These are phyloP conservation scores for Cicer pinnatifidum DNA, from an alignment of 306 rosid species.

Conservation along the genomic window DNA sequence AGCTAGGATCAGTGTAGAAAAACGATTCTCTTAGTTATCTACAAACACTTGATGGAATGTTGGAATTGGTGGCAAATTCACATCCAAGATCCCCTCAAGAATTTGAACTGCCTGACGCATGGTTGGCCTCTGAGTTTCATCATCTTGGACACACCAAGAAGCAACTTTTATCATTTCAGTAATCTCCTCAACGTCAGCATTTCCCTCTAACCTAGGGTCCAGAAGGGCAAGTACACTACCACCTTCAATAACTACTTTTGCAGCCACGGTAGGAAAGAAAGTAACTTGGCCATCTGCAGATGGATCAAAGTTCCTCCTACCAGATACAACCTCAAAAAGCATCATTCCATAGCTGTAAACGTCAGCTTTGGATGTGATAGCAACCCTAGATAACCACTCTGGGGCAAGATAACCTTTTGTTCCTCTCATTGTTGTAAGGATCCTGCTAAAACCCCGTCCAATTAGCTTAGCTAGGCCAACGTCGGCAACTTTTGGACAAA, in stretches of 20 bases:
- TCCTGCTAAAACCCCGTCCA: constrained; percentile 55
- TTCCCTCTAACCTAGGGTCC: constrained; percentile 52
- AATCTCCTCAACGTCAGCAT: constrained; percentile 49
- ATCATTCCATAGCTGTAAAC: constrained; percentile 61
- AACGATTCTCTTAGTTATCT: constrained; percentile 42
- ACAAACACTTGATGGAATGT: constrained; percentile 44
- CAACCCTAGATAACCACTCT: constrained; percentile 62
- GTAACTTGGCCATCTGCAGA: constrained; percentile 40
- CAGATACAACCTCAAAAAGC: constrained; percentile 56
- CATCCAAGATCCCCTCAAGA: constrained; percentile 54
- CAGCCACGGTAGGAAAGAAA: constrained; percentile 50
- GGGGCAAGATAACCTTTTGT: constrained; percentile 73
- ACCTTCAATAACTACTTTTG: constrained; percentile 43
- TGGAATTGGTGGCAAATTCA: constrained; percentile 50
- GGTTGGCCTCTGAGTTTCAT: constrained; percentile 54
- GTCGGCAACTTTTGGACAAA: constrained; percentile 56
- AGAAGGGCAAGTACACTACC: constrained; percentile 41
- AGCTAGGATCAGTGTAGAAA: constrained; percentile 50
- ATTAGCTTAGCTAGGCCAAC: constrained; percentile 61
- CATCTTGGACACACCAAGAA: constrained; percentile 63
- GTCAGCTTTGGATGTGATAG: constrained; percentile 56
- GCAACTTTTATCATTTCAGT: constrained; percentile 51
- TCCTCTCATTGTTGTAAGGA: constrained; percentile 65
- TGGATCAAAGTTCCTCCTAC: constrained; percentile 56
- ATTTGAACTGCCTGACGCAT: constrained; percentile 60